Percentiles rank a stretch among this genome's conserved stretches.
Conservation (phyloP, 2,329 filamentous ascomycete species). For the Alternaria metachromatica region DNA sequence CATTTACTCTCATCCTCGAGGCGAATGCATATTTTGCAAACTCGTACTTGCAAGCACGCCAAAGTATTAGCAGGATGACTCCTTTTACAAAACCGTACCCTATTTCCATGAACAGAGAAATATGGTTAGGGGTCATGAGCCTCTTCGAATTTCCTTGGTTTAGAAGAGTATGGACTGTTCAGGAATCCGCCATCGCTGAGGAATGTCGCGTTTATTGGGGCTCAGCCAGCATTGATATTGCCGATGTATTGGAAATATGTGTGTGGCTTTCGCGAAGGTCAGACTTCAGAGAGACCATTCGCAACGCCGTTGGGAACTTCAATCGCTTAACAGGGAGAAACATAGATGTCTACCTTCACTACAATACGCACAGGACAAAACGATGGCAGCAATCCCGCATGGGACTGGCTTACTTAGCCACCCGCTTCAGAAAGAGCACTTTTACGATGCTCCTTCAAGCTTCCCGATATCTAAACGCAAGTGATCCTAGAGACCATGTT, state of each 20-base stretch:
- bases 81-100: background rate
- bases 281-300: fast-evolving
- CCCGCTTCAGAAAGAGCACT: too few species aligned
- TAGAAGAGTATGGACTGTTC: background rate
- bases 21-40: fast-evolving
- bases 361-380: fast-evolving
- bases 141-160: background rate
- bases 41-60: fast-evolving
- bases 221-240: background rate
- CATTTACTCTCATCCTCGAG: background rate
- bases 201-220: background rate
- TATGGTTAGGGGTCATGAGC: fast-evolving
- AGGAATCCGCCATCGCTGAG: background rate
- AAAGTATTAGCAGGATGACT: fast-evolving
- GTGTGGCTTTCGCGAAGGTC: background rate
- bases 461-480: fast-evolving
- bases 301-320: background rate
- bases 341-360: fast-evolving
- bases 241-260: background rate
- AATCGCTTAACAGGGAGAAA: fast-evolving
- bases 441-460: too few species aligned
- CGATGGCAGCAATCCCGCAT: background rate
- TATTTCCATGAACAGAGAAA: fast-evolving
- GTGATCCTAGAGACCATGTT: background rate
- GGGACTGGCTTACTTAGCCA: background rate